phyloP scores from a whole-genome alignment of 768 basidiomycete species.

The Dendrothele bispora region DNA sequence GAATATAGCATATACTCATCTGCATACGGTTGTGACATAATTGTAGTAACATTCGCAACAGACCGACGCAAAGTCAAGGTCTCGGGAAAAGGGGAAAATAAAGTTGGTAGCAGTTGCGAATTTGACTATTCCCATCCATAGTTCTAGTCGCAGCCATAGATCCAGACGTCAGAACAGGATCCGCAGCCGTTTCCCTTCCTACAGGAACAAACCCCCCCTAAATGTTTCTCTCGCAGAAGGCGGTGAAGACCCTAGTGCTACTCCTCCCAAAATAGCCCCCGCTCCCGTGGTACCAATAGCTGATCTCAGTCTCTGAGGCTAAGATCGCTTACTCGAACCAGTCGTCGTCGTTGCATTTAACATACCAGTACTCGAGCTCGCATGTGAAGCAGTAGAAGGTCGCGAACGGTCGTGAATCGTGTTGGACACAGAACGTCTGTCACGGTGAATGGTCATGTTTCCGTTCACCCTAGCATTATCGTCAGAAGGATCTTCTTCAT shows the following conservation, averaged over 20 bases:
- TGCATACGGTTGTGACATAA: no score
- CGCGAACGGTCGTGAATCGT: slow-evolving; percentile 74
- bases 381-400: slow-evolving; percentile 25
- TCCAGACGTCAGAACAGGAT: slow-evolving; percentile 51
- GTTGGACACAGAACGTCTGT: slow-evolving; percentile 72
- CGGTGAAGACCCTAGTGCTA: slow-evolving; percentile 36
- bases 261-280: no score
- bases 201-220: slow-evolving; percentile 44
- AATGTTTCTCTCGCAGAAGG: slow-evolving; percentile 83
- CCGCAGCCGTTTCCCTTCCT: slow-evolving; percentile 62
- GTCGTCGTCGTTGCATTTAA: slow-evolving; percentile 20
- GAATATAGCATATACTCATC: no score
- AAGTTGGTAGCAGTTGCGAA: no score
- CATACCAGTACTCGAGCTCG: slow-evolving; percentile 25
- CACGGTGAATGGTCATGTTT: slow-evolving; percentile 46
- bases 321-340: slow-evolving; percentile 26
- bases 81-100: no score
- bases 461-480: slow-evolving; percentile 56
- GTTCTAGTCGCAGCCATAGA: slow-evolving; percentile 65
- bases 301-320: slow-evolving; percentile 32
- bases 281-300: no score
- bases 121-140: slow-evolving; percentile 70
- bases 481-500: slow-evolving; percentile 65
- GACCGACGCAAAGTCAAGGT: no score
- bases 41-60: no score